Percentiles rank a stretch among this genome's conserved stretches.
phyloP scores from a whole-genome alignment of 371 early-diverging fungal species.

The Rhizopus delemar region DNA sequence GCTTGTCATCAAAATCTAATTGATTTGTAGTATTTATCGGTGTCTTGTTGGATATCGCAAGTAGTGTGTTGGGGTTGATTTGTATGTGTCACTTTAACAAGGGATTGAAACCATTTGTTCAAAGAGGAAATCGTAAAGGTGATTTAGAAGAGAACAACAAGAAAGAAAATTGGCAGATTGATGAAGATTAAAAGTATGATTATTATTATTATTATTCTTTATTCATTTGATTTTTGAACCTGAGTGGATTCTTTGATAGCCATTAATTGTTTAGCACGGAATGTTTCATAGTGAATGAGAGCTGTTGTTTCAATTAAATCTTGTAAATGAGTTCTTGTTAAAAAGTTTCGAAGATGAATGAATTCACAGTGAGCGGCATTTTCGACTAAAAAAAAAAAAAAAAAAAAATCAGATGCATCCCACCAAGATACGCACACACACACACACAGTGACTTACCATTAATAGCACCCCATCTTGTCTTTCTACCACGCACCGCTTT shows the following conservation, averaged over 20 bases:
- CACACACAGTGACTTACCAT: constrained; percentile 41
- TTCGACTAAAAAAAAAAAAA: constrained; percentile 52
- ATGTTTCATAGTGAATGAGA: constrained; percentile 86
- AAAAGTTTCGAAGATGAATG: constrained; percentile 82
- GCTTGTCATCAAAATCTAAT: not conserved
- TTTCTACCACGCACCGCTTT: constrained; percentile 69
- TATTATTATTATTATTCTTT: not conserved
- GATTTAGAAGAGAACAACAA: constrained; percentile 42
- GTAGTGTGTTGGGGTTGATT: constrained; percentile 30
- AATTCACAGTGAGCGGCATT: constrained; percentile 78
- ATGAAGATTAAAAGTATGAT: constrained; percentile 21
- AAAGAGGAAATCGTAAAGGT: constrained; percentile 33
- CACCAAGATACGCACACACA: not conserved
- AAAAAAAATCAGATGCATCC: not conserved
- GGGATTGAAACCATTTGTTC: constrained; percentile 36
- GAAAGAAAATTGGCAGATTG: constrained; percentile 42
- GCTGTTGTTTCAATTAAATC: constrained; percentile 87
- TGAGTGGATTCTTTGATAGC: constrained; percentile 68
- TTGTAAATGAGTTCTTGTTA: constrained; percentile 83
- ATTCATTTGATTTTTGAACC: constrained; percentile 4
- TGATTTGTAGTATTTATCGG: constrained; percentile 32
- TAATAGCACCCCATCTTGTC: constrained; percentile 68
- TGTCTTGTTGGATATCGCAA: constrained; percentile 29
- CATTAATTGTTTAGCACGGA: constrained; percentile 84
- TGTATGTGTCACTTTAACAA: constrained; percentile 51